phyloP scores from a whole-genome alignment of 2,329 filamentous ascomycete genomes.

The Phialophora tarda region DNA sequence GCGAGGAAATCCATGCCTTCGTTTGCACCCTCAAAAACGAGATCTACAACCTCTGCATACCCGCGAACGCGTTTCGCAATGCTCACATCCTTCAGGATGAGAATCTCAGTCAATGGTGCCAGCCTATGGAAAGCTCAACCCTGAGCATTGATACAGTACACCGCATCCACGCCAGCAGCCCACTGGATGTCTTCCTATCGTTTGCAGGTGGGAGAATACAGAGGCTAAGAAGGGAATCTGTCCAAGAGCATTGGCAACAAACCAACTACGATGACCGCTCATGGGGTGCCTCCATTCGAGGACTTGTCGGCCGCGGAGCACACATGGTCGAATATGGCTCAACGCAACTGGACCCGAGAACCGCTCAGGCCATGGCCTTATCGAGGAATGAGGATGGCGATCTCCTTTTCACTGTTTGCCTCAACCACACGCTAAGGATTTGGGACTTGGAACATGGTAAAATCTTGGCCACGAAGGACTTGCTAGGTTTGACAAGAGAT shows the following conservation, averaged over 20 bases:
- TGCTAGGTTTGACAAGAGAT: slow-evolving; percentile 71
- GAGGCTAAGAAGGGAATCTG: slow-evolving; percentile 68
- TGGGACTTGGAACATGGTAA: slow-evolving; percentile 88
- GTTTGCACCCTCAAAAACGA: slow-evolving; percentile 78
- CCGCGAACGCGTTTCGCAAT: slow-evolving; percentile 77
- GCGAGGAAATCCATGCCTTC: slow-evolving; percentile 78
- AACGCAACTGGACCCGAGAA: slow-evolving; percentile 50
- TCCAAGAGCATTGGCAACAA: slow-evolving; percentile 56
- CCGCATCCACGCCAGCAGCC: slow-evolving; percentile 74
- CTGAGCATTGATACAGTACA: slow-evolving; percentile 74
- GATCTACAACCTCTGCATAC: slow-evolving; percentile 82
- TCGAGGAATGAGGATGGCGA: slow-evolving; percentile 51
- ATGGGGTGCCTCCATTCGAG: slow-evolving; percentile 56
- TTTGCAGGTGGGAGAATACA: slow-evolving; percentile 59
- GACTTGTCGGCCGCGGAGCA: slow-evolving; percentile 53
- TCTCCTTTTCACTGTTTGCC: slow-evolving; percentile 75
- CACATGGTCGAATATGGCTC: slow-evolving; percentile 51
- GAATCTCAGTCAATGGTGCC: slow-evolving; percentile 76
- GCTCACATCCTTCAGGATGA: slow-evolving; percentile 69
- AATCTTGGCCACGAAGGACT: slow-evolving; percentile 75
- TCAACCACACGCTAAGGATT: slow-evolving; percentile 86
- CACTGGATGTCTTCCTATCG: slow-evolving; percentile 77
- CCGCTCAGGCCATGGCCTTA: slow-evolving; percentile 52
- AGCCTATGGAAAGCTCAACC: slow-evolving; percentile 69
- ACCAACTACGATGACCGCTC: slow-evolving; percentile 56